Evolutionary conservation across 768 basidiomycete species (phyloP).

Genomic region (Strobilomyces dryophilus): DNA sequence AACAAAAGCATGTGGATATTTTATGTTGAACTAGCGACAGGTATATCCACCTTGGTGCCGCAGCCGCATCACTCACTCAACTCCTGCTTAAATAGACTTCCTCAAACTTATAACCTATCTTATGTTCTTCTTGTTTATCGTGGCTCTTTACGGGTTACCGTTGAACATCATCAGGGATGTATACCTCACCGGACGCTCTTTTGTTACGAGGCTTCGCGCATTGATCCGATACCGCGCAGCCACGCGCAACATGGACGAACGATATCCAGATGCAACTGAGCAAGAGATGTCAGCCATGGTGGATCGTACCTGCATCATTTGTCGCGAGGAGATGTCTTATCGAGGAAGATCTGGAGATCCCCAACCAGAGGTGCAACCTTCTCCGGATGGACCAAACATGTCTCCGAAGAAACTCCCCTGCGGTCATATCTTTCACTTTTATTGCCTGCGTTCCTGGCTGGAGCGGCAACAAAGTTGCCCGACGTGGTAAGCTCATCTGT

Average conservation of each 20-base stretch:
- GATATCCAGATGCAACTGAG: slow-evolving; percentile 89
- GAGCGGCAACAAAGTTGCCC: slow-evolving; percentile 99
- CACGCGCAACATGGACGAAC: slow-evolving; percentile 92
- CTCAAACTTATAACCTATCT: slow-evolving; percentile 90
- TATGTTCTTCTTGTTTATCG: slow-evolving; percentile 89
- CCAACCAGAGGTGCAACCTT: slow-evolving; percentile 18
- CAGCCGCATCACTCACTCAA: neutral
- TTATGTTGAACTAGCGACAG: slow-evolving; percentile 89
- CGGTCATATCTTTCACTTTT: slow-evolving; percentile 97
- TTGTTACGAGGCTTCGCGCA: slow-evolving; percentile 81
- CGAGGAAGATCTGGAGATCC: slow-evolving; percentile 28
- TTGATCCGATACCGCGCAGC: slow-evolving; percentile 91
- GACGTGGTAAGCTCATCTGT: slow-evolving; percentile 69
- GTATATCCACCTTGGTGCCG: slow-evolving; percentile 40
- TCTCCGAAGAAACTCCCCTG: slow-evolving; percentile 96
- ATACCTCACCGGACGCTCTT: slow-evolving; percentile 91
- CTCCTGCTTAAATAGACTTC: slow-evolving; percentile 59
- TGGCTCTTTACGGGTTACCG: slow-evolving; percentile 91
- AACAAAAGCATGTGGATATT: slow-evolving; percentile 97
- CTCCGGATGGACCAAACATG: slow-evolving; percentile 76
- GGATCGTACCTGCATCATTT: slow-evolving; percentile 96
- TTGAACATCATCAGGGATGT: slow-evolving; percentile 97
- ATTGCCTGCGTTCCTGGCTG: slow-evolving; percentile 95
- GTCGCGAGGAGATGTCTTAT: slow-evolving; percentile 88
- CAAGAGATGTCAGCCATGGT: slow-evolving; percentile 78